Base-by-base conservation (phyloP, 352 stramenopile genomes). In the Phytophthora melonis region DNA sequence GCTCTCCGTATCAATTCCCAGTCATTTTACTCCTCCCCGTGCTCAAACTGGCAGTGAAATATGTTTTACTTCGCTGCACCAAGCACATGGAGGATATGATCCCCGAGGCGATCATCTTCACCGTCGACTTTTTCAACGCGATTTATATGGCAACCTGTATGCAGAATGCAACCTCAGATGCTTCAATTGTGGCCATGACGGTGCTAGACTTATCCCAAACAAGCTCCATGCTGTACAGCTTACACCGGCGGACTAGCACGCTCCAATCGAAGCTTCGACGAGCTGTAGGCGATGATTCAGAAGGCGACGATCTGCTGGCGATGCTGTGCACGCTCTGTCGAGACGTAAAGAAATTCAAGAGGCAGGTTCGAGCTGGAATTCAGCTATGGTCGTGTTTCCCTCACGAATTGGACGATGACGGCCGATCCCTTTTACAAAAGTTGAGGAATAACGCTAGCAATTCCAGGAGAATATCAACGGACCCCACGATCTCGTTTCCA, bases 11-110 rank as follows among this genome's bases (percentile, higher is more conserved):
- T n/a, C 61, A 75, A 63, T 16, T 66, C 4, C 2, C 18, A 3
- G 68, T 63, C 1, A 36, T 73, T 14, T 27, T 70, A 11, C 23
- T 77, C 0, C 53, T 82, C 14, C 59, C 70, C 9, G 19, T 81
- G 0, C 62, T 86, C 1, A 81, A 82, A 27, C 32, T 75, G 8
- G 9, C 55, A 13, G 62, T 86, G 14, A 71, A 68, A 34, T 67
- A 78, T 23, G 8, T 68, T 13, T 34, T 77, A 8, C 21, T 65
- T 1, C 52, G 50, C 3, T 66, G 39, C 21, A 62, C 45, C 0
- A 27, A 23, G 2, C 60, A 74, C 56, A 59, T 74, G 30, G 71
- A 74, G 34, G 71, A 71, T 21, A 49, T 67, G 25, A 47, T 68
- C 21, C 71, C 71, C 3, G 54, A 65, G n/a, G 47, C 63, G 6